Conservation (phyloP, 2,329 filamentous ascomycete species). For the Cercospora berteroae region DNA sequence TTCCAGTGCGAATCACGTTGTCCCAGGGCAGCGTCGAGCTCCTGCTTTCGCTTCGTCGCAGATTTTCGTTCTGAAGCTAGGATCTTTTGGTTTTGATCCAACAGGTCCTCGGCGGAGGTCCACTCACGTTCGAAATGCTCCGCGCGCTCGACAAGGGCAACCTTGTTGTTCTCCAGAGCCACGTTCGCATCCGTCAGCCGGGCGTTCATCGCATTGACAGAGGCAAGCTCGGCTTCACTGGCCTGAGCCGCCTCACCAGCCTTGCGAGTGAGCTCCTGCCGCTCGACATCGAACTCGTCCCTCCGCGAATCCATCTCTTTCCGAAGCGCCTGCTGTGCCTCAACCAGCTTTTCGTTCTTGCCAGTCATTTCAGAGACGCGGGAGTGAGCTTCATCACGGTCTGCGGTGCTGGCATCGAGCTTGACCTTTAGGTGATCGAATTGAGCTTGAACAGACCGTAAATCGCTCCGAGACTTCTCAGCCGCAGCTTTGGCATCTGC, state of each 20-base stretch:
- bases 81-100: too few species aligned
- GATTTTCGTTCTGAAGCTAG: too few species aligned
- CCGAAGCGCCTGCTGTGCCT: not conserved
- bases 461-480: not conserved
- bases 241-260: not conserved
- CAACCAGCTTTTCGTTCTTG: not conserved
- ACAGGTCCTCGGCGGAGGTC: too few species aligned
- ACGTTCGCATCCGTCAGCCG: not conserved
- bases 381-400: not conserved
- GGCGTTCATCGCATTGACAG: not conserved
- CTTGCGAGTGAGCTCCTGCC: not conserved
- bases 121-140: too few species aligned
- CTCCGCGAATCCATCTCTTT: not conserved
- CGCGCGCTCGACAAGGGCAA: too few species aligned
- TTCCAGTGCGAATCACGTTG: too few species aligned
- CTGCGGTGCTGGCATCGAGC: not conserved
- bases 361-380: not conserved
- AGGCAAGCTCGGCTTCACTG: not conserved
- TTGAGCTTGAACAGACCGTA: not conserved
- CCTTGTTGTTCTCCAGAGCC: too few species aligned
- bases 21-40: too few species aligned
- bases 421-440: not conserved
- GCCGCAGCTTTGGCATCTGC: not conserved
- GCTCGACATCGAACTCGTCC: not conserved
- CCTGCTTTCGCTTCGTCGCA: too few species aligned